phyloP scores from a whole-genome alignment of 75 land plant genomes.

The Pinus albicaulis region DNA sequence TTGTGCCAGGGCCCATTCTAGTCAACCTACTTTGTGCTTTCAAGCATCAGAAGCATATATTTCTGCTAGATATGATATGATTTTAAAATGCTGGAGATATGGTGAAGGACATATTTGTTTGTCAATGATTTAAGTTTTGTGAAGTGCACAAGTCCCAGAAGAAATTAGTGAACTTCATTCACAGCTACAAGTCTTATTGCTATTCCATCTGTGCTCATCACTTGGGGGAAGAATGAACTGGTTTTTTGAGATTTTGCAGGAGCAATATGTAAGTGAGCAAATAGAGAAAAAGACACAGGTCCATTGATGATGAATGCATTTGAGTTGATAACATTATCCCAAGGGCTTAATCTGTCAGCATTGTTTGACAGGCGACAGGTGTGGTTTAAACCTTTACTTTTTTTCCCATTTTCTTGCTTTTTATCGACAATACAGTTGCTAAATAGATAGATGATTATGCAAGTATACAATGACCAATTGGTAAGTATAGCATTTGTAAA shows the following conservation, averaged over 20 bases:
- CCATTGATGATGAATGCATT: slow-evolving; percentile 97
- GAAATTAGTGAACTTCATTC: neutral
- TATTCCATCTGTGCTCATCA: neutral
- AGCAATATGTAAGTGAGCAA: slow-evolving; percentile 64
- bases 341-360: slow-evolving; percentile 88
- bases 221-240: neutral
- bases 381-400: neutral
- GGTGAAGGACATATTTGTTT: neutral
- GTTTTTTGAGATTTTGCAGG: slow-evolving; percentile 51
- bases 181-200: neutral
- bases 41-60: neutral
- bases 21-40: neutral
- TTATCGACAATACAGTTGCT: neutral
- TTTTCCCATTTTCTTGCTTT: neutral
- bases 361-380: slow-evolving; percentile 94
- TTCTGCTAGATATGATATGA: neutral
- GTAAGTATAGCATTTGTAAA: neutral
- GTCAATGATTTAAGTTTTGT: neutral
- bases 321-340: slow-evolving; percentile 96
- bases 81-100: neutral
- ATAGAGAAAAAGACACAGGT: slow-evolving; percentile 35
- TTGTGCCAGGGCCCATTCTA: neutral
- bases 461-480: neutral
- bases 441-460: neutral
- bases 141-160: neutral